phyloP scores from a whole-genome alignment of 192 early-diverging fungal species.

The Coemansia sp. region DNA sequence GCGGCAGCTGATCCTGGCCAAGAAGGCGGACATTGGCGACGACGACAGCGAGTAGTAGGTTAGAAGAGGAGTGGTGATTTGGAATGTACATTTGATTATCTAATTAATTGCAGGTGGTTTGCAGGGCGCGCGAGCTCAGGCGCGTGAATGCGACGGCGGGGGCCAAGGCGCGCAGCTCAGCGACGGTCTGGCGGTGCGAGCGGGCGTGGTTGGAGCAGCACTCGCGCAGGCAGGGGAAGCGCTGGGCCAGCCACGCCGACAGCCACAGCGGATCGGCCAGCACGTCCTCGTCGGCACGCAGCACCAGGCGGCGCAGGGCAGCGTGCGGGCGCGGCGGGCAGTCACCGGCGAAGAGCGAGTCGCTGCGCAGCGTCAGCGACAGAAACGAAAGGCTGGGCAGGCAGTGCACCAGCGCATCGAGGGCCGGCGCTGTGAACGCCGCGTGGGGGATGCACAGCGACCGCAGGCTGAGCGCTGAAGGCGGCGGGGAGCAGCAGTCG shows the following conservation, averaged over 20 bases:
- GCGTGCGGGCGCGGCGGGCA: constrained; percentile 5
- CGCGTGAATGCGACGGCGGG: constrained; percentile 34
- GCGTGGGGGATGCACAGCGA: constrained; percentile 38
- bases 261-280: constrained; percentile 37
- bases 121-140: constrained; percentile 35
- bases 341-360: constrained; percentile 9
- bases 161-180: constrained; percentile 24
- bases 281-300: constrained; percentile 46
- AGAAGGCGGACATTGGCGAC: constrained; percentile 6
- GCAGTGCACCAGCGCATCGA: constrained; percentile 32
- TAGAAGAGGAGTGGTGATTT: background rate
- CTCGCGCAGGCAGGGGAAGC: constrained; percentile 39
- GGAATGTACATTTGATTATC: background rate
- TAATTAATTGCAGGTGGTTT: constrained; percentile 15
- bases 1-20: constrained; percentile 27
- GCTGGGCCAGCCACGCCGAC: constrained; percentile 33
- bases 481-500: background rate
- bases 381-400: constrained; percentile 33
- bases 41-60: constrained; percentile 1
- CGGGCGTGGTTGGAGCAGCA: constrained; percentile 46
- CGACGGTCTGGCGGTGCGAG: constrained; percentile 27
- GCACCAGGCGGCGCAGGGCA: constrained; percentile 19
- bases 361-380: constrained; percentile 38
- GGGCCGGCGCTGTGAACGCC: constrained; percentile 28
- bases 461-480: background rate